Evolutionary conservation across 129 eudicot genomes (phyloP).

Genomic region (Calendula officinalis): DNA sequence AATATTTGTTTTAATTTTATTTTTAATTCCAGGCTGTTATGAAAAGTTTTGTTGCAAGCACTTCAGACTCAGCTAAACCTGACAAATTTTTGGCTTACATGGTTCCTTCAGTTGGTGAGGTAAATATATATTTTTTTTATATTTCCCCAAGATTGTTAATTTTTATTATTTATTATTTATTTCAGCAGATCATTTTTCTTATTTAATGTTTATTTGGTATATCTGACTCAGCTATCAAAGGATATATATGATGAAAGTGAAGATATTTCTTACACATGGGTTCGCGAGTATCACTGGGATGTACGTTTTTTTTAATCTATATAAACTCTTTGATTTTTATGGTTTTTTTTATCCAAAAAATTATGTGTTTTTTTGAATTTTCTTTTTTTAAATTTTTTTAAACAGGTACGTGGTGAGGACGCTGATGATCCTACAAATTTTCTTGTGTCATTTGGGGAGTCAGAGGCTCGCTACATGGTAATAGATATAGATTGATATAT

Average conservation of each 20-base stretch:
- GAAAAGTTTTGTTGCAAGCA: constrained; percentile 70
- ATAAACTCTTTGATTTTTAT: not conserved
- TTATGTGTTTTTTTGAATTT: constrained; percentile 11
- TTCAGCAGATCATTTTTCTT: not conserved
- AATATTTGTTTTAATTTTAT: constrained; percentile 11
- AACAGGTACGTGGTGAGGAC: constrained; percentile 90
- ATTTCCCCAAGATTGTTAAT: not conserved
- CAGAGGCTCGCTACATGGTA: constrained; percentile 80
- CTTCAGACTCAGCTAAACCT: constrained; percentile 56
- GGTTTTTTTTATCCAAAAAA: not conserved
- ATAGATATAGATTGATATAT: constrained; percentile 9
- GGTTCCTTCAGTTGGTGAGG: constrained; percentile 91
- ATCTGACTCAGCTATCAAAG: constrained; percentile 66
- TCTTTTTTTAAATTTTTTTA: constrained; percentile 14
- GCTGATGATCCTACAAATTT: constrained; percentile 85
- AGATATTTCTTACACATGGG: constrained; percentile 84
- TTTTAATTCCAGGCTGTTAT: constrained; percentile 72
- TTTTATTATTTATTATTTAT: not conserved
- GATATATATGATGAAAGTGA: constrained; percentile 84
- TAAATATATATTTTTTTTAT: constrained; percentile 21
- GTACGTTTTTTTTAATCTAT: constrained; percentile 44
- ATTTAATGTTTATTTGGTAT: not conserved
- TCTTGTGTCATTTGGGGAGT: constrained; percentile 74
- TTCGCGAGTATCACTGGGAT: constrained; percentile 95
- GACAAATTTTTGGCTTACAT: constrained; percentile 84